Base-by-base conservation (phyloP, 75 land plant genomes). In the Pseudotsuga menziesii region DNA sequence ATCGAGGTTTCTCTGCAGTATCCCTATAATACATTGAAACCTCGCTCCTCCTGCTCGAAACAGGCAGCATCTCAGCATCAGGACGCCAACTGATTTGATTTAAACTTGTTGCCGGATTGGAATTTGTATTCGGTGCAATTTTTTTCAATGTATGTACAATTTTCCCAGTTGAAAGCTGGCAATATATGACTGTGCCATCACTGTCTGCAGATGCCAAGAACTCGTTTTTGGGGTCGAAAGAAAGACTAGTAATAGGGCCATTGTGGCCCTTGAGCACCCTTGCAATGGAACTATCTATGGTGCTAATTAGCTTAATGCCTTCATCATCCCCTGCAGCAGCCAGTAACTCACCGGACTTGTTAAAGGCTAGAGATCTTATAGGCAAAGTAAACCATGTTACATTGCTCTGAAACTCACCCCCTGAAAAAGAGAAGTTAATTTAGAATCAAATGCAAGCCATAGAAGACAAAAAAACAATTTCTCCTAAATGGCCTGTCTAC, bases 301-400 rank as follows among this genome's bases (percentile, higher is more conserved):
- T 91, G 27, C 86, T 83, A 15, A 94, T 82, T 35, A 94, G 85
- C 62, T 91, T 94, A 57, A 94, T 94, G 26, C 94, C 94, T 41
- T 91, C 97, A 69, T 91, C 97, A 78, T 94, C 97, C 44, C 97
- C 94, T 80, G 90, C 92, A 76, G 94, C 94, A 48, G 94, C 94
- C 62, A 94, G 79, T 36, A 93, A 76, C 64, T 85, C 86, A 1
- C 96, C 97, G 0, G 90, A 86, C 44, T 74, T 84, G 61, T 91
- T 94, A 64, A 91, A 94, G 0, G 90, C 88, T 76, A 94, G 78
- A 44, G 79, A 78, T 2, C 89, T 88, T 41, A 94, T 89, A 59
- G n/a, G n/a, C n/a, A n/a, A n/a, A 16, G 91, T 91, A 79, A 94
- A 94, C 35, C 97, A 84, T 2, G 97, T 91, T 13, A 94, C 76